Percentiles rank a stretch among this genome's conserved stretches.
These are phyloP conservation scores for Ophiostoma sp. DNA, from an alignment of 2,329 filamentous ascomycete genomes.

Conservation along the genomic window DNA sequence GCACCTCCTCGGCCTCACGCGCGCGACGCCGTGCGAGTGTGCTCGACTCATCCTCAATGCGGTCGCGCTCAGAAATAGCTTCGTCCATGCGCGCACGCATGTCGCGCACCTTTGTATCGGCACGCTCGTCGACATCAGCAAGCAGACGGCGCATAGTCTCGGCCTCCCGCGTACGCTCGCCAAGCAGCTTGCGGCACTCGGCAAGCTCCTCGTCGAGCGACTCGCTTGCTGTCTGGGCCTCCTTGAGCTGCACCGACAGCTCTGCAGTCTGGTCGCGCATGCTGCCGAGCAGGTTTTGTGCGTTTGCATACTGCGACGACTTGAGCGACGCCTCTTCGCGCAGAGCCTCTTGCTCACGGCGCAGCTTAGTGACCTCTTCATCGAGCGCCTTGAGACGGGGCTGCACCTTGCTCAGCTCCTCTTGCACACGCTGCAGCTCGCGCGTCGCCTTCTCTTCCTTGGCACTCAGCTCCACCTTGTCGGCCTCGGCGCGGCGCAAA, in stretches of 20 bases:
- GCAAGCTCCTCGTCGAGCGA: constrained; percentile 86
- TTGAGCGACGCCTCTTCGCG: constrained; percentile 81
- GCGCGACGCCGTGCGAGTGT: constrained; percentile 69
- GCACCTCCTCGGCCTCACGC: constrained; percentile 82
- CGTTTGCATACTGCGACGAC: constrained; percentile 75
- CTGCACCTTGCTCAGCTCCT: constrained; percentile 65
- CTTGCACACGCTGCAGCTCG: constrained; percentile 66
- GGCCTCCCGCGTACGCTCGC: constrained; percentile 81
- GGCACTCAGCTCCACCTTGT: constrained; percentile 72
- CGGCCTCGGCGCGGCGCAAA: constrained; percentile 68
- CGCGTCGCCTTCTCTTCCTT: constrained; percentile 64
- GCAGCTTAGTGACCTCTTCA: constrained; percentile 63
- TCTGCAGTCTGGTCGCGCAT: constrained; percentile 92
- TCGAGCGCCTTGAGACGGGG: constrained; percentile 63
- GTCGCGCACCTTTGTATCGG: constrained; percentile 76
- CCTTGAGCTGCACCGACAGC: constrained; percentile 84
- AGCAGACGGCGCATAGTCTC: constrained; percentile 92
- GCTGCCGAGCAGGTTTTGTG: constrained; percentile 78
- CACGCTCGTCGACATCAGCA: constrained; percentile 76
- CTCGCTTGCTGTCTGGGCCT: constrained; percentile 74
- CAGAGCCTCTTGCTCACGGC: constrained; percentile 60
- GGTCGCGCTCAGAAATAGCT: constrained; percentile 88
- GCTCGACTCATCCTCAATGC: constrained; percentile 84
- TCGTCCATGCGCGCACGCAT: constrained; percentile 85
- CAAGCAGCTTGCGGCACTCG: constrained; percentile 79